Base-by-base conservation (phyloP, 2,329 filamentous ascomycete species). In the Paradendryphiella salina region DNA sequence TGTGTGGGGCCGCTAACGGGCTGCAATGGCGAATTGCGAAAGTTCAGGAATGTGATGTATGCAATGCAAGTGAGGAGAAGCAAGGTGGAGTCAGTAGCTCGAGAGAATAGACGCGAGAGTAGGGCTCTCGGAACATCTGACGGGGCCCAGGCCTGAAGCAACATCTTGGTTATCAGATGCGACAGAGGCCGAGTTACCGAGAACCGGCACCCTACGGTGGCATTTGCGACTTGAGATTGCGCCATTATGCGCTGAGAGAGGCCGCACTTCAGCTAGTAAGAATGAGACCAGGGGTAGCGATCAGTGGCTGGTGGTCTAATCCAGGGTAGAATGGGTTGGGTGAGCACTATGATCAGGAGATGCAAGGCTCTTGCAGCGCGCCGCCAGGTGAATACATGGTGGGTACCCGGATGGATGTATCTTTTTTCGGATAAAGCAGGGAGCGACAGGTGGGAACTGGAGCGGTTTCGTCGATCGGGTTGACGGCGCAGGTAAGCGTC, bases 161-260 rank as follows among this genome's bases (percentile, higher is more conserved):
- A 17, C 20, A 21, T 42, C n/a, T 23, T 34, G 37, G 40, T 56
- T 56, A 56, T 56, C 53, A 56, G 53, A 56, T 56, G 53, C 41
- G 29, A 39, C 35, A 17, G 15, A 20, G 28, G 46, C 50, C 43
- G 37, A 51, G 42, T 20, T 18, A 17, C 42, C 48, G 44, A 31
- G 26, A 26, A 33, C 41, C 45, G 49, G 40, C 20, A 29, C 29
- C 45, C 29, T 15, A 50, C 40, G 33, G 31, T 28, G 37, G 52
- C 20, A 42, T 26, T 37, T 26, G 42, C 29, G 23, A 21, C 21
- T 43, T 28, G 44, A 49, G 11, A 37, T 7, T 38, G 45, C 41
- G 36, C 42, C 37, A 45, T 40, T 18, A 46, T 54, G 23, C 40
- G 40, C 47, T 40, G 52, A 48, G 43, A 35, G 29, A 37, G 28